A percentile compares a stretch with the other conserved stretches of the same genome.
Evolutionary conservation across 2,329 filamentous ascomycete genomes (phyloP).

Genomic region (Karstenula rhodostoma): DNA sequence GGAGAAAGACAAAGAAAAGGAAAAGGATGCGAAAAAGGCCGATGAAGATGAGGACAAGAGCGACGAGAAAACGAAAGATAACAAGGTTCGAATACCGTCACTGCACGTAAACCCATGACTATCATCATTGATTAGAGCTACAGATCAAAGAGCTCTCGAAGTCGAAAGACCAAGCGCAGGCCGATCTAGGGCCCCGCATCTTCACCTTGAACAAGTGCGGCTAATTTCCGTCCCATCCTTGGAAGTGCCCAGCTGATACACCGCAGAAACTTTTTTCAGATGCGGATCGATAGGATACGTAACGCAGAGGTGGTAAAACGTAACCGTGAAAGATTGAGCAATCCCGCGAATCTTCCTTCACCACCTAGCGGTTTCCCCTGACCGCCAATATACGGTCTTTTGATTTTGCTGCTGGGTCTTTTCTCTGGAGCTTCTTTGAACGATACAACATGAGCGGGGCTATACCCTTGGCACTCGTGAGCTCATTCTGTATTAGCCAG

Average conservation of each 20-base stretch:
- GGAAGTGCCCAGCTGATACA: neutral
- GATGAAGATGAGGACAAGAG: constrained; percentile 70
- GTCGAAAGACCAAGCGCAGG: constrained; percentile 52
- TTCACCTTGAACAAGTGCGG: constrained; percentile 82
- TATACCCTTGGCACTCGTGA: constrained; percentile 25
- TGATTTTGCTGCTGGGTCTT: too few species aligned
- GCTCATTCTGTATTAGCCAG: constrained; percentile 18
- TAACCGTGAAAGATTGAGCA: constrained; percentile 80
- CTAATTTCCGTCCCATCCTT: neutral
- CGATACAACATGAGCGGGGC: constrained; percentile 22
- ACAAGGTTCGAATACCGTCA: constrained; percentile 55
- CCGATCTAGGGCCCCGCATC: constrained; percentile 76
- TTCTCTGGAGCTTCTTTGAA: neutral
- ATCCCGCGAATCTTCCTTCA: constrained; percentile 83
- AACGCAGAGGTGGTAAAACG: constrained; percentile 81
- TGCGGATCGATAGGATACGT: constrained; percentile 79
- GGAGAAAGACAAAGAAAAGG: constrained; percentile 70
- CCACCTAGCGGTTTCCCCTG: constrained; percentile 70
- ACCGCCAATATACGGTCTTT: neutral
- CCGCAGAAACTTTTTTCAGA: constrained; percentile 81
- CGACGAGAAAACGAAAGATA: constrained; percentile 70
- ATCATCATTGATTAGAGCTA: constrained; percentile 16
- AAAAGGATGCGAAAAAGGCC: constrained; percentile 60
- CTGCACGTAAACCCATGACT: neutral
- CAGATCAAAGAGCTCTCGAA: constrained; percentile 60